Conservation (phyloP, 2,329 filamentous ascomycete genomes). For the Endocalyx cinctus region DNA sequence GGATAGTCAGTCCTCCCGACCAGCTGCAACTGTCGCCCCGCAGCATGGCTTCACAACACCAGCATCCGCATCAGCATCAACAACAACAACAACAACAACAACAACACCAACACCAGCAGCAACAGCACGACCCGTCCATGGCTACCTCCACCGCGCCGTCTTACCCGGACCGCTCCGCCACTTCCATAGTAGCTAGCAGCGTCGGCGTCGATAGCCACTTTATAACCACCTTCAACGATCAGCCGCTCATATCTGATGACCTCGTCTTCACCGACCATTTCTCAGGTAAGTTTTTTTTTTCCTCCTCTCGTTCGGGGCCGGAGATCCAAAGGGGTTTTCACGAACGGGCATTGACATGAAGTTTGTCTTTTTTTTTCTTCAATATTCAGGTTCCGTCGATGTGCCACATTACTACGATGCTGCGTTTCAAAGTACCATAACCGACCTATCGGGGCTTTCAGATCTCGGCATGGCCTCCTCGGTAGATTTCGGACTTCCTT, state of each 20-base stretch:
- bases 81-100: no score
- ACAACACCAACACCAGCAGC: conserved; percentile 35
- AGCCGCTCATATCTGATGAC: conserved; percentile 33
- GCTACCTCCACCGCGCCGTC: conserved; percentile 24
- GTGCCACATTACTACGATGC: conserved; percentile 20
- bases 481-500: conserved; percentile 33
- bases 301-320: no score
- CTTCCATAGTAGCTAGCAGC: conserved; percentile 24
- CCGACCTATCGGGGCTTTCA: conserved; percentile 19
- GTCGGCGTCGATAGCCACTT: conserved; percentile 26
- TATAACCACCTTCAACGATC: conserved; percentile 20
- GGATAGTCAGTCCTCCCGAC: conserved; percentile 36
- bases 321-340: no score
- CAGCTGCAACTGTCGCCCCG: conserved; percentile 28
- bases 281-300: conserved; percentile 25
- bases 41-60: conserved; percentile 38
- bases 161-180: conserved; percentile 26
- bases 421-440: conserved; percentile 25
- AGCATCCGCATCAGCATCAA: conserved; percentile 35
- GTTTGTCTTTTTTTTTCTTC: no score
- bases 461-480: conserved; percentile 23
- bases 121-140: no score
- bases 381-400: conserved; percentile 12
- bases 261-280: conserved; percentile 34
- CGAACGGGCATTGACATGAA: no score